Conservation (phyloP, 495 filamentous ascomycete species). For the Aspergillus incahuasiensis region DNA sequence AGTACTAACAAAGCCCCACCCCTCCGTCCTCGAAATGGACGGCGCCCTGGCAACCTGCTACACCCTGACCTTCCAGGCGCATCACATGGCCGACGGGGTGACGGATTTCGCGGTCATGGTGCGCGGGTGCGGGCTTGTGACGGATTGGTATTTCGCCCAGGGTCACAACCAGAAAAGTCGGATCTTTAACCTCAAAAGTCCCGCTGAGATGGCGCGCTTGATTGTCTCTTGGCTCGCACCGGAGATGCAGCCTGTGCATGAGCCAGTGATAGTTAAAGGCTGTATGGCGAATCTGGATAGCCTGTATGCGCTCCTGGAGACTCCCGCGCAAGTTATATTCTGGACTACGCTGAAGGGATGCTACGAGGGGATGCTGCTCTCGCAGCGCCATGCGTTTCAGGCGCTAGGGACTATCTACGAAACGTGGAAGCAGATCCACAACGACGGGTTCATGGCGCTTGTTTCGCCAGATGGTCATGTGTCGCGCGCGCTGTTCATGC, state of each 20-base stretch:
- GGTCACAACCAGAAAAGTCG: constrained; percentile 25
- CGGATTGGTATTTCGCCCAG: constrained; percentile 38
- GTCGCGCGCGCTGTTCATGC: constrained; percentile 48
- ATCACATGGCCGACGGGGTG: constrained; percentile 55
- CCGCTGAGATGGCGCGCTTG: constrained; percentile 25
- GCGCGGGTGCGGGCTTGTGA: constrained; percentile 52
- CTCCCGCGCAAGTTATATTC: constrained; percentile 12
- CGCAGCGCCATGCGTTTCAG: constrained; percentile 26
- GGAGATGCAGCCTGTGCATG: constrained; percentile 18
- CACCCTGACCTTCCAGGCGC: constrained; percentile 56
- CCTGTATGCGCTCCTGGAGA: constrained; percentile 3
- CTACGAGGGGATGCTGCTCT: constrained; percentile 19
- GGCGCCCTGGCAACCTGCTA: constrained; percentile 55
- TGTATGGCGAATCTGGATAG: not conserved
- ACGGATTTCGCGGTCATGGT: constrained; percentile 60
- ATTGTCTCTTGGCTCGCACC: constrained; percentile 30
- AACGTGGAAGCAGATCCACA: constrained; percentile 15
- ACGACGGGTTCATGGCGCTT: constrained; percentile 49
- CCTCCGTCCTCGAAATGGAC: constrained; percentile 35
- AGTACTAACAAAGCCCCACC: constrained; percentile 31
- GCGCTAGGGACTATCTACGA: not conserved
- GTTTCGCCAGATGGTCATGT: constrained; percentile 46
- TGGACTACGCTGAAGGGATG: constrained; percentile 15
- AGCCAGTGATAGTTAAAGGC: constrained; percentile 25
- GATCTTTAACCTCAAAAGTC: constrained; percentile 44